These are phyloP conservation scores for Xylaria sp. DNA, from an alignment of 2,329 filamentous ascomycete species.

Conservation along the genomic window DNA sequence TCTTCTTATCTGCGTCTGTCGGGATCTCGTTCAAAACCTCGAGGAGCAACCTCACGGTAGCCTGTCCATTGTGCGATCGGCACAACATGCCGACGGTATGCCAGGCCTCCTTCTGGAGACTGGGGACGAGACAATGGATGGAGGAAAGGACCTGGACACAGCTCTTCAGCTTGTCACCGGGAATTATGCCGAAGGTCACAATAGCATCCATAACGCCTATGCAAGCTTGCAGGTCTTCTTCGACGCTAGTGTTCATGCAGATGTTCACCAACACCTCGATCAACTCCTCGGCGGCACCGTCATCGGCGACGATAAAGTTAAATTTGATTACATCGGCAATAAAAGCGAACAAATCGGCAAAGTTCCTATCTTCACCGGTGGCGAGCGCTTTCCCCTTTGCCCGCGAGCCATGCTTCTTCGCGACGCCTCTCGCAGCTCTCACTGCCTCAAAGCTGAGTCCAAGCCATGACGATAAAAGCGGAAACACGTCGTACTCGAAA, in stretches of 20 bases:
- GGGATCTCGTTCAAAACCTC: slow-evolving; percentile 60
- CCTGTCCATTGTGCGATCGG: slow-evolving; percentile 73
- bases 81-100: slow-evolving; percentile 70
- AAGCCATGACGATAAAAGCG: slow-evolving; percentile 64
- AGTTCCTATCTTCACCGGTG: slow-evolving; percentile 61
- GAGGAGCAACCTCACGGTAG: slow-evolving; percentile 66
- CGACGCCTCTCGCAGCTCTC: slow-evolving; percentile 51
- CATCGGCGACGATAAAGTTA: slow-evolving; percentile 69
- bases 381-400: slow-evolving; percentile 46
- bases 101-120: slow-evolving; percentile 67
- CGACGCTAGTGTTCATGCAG: slow-evolving; percentile 66
- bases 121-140: slow-evolving; percentile 67
- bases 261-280: slow-evolving; percentile 67
- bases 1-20: slow-evolving; percentile 49
- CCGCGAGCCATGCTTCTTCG: slow-evolving; percentile 53
- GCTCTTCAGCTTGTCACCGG: slow-evolving; percentile 61
- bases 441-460: slow-evolving; percentile 57
- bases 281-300: slow-evolving; percentile 61
- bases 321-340: slow-evolving; percentile 73
- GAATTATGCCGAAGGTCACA: slow-evolving; percentile 73
- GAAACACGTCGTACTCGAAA: slow-evolving; percentile 69
- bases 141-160: slow-evolving; percentile 74
- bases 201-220: slow-evolving; percentile 71
- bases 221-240: slow-evolving; percentile 67
- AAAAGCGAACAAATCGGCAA: slow-evolving; percentile 66